Evolutionary conservation across 768 basidiomycete species (phyloP), one percentile per base, ranked within the genome.

Genomic region (Phaeotremella skinneri): DNA sequence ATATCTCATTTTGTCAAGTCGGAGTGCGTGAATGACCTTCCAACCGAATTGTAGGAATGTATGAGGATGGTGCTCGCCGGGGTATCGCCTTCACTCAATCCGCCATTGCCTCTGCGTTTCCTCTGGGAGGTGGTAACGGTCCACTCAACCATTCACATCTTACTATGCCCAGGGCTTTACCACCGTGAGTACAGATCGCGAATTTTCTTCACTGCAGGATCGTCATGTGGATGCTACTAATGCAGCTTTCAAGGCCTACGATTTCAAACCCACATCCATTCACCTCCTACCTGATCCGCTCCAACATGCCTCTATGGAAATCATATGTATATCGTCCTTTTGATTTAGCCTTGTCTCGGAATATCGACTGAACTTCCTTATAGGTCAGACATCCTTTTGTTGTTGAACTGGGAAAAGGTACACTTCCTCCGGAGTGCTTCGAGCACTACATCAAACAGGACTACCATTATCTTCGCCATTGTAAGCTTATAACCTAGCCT

Each of bases 71-170:
- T 27, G 48, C 27, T n/a, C 11, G 52, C 54, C 32, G 20, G 29
- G 11, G 39, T 0, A 85, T 83, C 0, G 72, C 75, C n/a, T 96
- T 87, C 68, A 90, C 88, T 0, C 82, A 90, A 68, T 74, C 82
- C 0, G 90, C 85, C 0, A 92, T 96, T 27, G 81, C 82, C 43
- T 82, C 85, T 0, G 87, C 90, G 0, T 77, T 79, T 34, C 76
- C 82, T 0, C 82, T 92, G 4, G 92, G 91, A 0, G 74, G 79
- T 9, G 91, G 92, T 0, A 79, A 86, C 54, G 91, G 91, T 0
- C 92, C 92, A 2, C 80, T 97, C 20, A 91, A 97, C 75, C 91
- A 97, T 70, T 79, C 88, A 52, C 88, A 91, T 68, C 79, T 84
- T 0, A 79, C 85, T 14, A 70, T 79, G 1, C 77, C 63, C 3